Evolutionary conservation across 164 flowering plant species (phyloP).

Genomic region (Litsea cubeba): DNA sequence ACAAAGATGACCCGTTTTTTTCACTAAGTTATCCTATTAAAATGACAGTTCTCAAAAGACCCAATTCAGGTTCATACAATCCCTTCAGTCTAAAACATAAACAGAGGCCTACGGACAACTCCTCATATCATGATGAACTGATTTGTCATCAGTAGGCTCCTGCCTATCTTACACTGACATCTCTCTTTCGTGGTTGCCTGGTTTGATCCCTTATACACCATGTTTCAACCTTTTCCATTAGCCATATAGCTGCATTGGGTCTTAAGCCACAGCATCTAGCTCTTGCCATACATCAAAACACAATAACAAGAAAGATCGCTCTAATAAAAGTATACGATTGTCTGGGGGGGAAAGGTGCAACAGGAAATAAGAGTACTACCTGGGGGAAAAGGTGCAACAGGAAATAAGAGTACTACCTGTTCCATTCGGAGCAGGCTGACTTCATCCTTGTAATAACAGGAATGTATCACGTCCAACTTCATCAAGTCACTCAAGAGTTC

Average conservation of each 20-base stretch:
- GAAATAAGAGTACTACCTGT: conserved; percentile 42
- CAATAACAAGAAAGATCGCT: background rate
- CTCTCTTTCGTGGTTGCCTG: background rate
- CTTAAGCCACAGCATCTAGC: background rate
- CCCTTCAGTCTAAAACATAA: too few relatives aligned
- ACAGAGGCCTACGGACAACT: too few relatives aligned
- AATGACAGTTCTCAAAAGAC: too few relatives aligned
- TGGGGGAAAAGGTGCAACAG: conserved; percentile 14
- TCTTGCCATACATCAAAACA: background rate
- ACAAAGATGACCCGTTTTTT: too few relatives aligned
- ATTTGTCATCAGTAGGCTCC: background rate
- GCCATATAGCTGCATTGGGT: background rate
- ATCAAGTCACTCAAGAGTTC: conserved; percentile 51
- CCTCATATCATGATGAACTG: too few relatives aligned
- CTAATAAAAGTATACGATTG: background rate
- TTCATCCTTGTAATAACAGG: conserved; percentile 62
- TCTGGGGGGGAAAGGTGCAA: background rate
- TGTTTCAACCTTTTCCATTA: background rate
- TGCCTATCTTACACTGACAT: background rate
- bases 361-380: conserved; percentile 34
- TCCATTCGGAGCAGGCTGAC: conserved; percentile 51
- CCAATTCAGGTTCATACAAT: too few relatives aligned
- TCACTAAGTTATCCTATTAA: too few relatives aligned
- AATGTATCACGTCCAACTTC: conserved; percentile 66
- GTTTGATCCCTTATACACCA: background rate